Evolutionary conservation across 352 stramenopile genomes (phyloP).

Genomic region (Globisporangium heterothallicum): DNA sequence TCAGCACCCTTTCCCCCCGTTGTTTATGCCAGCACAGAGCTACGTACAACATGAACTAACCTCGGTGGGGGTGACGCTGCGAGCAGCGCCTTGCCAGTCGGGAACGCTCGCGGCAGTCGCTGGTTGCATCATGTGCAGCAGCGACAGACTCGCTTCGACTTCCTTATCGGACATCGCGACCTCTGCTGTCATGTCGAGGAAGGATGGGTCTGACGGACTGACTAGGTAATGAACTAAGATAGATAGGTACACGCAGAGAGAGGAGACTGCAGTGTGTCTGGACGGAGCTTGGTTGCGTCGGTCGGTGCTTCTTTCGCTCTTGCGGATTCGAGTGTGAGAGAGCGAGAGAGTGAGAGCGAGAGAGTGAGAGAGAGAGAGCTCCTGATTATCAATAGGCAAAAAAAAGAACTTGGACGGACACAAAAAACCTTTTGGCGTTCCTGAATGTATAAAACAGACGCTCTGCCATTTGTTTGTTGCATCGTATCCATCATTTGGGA

Average conservation of each 20-base stretch:
- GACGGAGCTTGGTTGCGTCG: no score
- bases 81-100: no score
- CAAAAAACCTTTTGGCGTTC: conserved; percentile 14
- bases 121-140: conserved; percentile 59
- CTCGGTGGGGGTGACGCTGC: background rate
- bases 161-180: conserved; percentile 41
- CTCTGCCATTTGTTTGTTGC: no score
- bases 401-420: conserved; percentile 19
- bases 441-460: no score
- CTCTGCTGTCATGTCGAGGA: conserved; percentile 6
- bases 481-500: no score
- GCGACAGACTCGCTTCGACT: conserved; percentile 51
- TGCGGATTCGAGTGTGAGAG: conserved; percentile 3
- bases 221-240: background rate
- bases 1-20: conserved; percentile 1
- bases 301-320: background rate
- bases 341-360: no score
- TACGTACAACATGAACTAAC: conserved; percentile 8
- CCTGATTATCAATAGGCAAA: conserved; percentile 12
- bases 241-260: background rate
- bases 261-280: no score
- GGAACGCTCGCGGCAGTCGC: background rate
- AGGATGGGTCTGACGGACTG: background rate
- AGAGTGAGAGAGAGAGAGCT: no score
- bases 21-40: background rate